Evolutionary conservation across 306 rosid species (phyloP).

Genomic region (Quercus variabilis): DNA sequence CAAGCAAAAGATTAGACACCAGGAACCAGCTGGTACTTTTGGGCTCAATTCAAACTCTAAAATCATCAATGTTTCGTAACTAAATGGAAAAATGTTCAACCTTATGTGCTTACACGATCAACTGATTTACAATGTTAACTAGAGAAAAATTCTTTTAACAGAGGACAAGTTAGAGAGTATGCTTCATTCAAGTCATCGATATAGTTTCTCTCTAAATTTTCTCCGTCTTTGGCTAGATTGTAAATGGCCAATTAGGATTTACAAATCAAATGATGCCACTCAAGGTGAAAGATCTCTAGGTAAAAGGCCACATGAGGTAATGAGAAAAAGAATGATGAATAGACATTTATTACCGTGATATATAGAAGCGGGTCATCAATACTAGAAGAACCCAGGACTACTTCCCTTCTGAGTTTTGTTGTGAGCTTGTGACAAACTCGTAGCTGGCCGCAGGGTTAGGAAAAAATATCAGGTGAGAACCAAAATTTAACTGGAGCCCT

Average conservation of each 20-base stretch:
- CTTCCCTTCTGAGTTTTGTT: constrained; percentile 75
- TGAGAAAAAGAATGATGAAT: constrained; percentile 8
- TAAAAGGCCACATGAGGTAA: background rate
- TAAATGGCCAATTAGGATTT: background rate
- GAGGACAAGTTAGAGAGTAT: background rate
- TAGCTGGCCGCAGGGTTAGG: constrained; percentile 49
- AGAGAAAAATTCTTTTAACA: background rate
- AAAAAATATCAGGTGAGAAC: constrained; percentile 13
- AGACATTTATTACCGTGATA: constrained; percentile 55
- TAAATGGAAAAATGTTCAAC: background rate
- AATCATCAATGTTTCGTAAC: background rate
- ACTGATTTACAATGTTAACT: background rate
- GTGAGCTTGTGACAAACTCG: constrained; percentile 94
- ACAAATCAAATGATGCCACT: background rate
- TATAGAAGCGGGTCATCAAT: constrained; percentile 73
- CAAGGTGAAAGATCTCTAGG: background rate
- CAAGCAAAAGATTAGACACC: background rate
- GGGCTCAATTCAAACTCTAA: background rate
- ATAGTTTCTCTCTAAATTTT: background rate
- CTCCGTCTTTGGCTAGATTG: background rate
- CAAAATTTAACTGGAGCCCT: constrained; percentile 1
- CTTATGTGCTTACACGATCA: background rate
- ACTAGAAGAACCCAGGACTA: constrained; percentile 75
- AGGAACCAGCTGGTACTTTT: background rate
- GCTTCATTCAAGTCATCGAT: too few relatives aligned